A percentile compares a stretch with the other conserved stretches of the same genome.
phyloP scores from a whole-genome alignment of 352 stramenopile species.

The Phytophthora palmivora region DNA sequence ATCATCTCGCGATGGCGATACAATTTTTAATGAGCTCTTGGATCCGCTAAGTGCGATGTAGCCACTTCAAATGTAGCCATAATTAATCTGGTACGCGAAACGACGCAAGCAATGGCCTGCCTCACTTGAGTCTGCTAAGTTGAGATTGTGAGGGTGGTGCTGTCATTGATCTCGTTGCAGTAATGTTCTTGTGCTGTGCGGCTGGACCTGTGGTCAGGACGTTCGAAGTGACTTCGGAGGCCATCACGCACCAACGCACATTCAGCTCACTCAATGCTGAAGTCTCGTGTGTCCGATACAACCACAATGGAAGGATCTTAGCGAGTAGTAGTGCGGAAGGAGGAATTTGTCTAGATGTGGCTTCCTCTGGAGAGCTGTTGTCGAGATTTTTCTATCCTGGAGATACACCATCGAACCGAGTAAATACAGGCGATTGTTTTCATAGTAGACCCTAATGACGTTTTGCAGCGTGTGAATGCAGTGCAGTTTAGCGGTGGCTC shows the following conservation, averaged over 20 bases:
- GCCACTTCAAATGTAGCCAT: constrained; percentile 28
- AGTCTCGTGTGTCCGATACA: constrained; percentile 68
- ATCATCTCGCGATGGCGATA: constrained; percentile 35
- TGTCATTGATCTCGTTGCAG: too few species aligned
- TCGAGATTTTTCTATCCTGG: constrained; percentile 70
- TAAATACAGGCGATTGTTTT: constrained; percentile 21
- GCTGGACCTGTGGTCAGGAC: constrained; percentile 62
- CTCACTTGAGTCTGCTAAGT: too few species aligned
- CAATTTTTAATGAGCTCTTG: constrained; percentile 6
- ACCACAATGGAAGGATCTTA: constrained; percentile 77
- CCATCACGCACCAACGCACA: constrained; percentile 48
- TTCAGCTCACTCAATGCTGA: constrained; percentile 63
- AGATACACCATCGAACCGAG: constrained; percentile 44
- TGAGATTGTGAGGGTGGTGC: too few species aligned
- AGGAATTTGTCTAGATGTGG: constrained; percentile 64
- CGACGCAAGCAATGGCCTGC: constrained; percentile 22
- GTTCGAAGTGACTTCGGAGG: constrained; percentile 62
- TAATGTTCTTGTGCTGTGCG: constrained; percentile 68
- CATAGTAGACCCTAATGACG: not conserved
- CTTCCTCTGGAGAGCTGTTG: constrained; percentile 60
- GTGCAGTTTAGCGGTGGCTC: constrained; percentile 80
- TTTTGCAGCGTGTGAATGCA: constrained; percentile 58
- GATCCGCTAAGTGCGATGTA: constrained; percentile 32
- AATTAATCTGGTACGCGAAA: constrained; percentile 23
- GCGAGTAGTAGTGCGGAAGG: constrained; percentile 68